These are phyloP conservation scores for Mucuna pruriens DNA, from an alignment of 306 rosid species.

Conservation along the genomic window DNA sequence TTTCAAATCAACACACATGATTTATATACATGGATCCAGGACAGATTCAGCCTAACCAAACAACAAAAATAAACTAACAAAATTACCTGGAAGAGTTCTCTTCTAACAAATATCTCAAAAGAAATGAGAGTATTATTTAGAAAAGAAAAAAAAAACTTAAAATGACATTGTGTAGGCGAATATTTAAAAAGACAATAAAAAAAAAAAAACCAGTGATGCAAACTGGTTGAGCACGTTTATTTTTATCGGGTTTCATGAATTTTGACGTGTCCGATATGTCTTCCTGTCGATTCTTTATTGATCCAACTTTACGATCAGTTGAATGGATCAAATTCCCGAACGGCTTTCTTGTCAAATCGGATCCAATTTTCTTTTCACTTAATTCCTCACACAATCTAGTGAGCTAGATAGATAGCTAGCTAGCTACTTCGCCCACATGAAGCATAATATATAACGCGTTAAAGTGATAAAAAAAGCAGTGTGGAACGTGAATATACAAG, in stretches of 20 bases:
- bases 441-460: not conserved
- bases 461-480: not conserved
- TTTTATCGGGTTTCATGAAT: not conserved
- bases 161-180: not conserved
- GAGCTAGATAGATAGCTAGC: not conserved
- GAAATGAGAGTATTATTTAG: not conserved
- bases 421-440: not conserved
- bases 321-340: not conserved
- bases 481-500: conserved; percentile 3
- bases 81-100: too few species aligned
- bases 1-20: too few species aligned
- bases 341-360: not conserved
- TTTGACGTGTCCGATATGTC: not conserved
- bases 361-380: not conserved
- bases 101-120: not conserved
- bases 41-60: too few species aligned
- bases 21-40: too few species aligned
- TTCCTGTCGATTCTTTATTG: not conserved
- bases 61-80: too few species aligned
- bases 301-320: not conserved
- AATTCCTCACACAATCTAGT: not conserved
- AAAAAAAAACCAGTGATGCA: too few species aligned
- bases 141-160: not conserved
- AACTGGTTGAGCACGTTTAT: not conserved
- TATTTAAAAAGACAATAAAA: not conserved